phyloP scores from a whole-genome alignment of 1,139 yeast genomes.

The Geotrichum macrosporum region DNA sequence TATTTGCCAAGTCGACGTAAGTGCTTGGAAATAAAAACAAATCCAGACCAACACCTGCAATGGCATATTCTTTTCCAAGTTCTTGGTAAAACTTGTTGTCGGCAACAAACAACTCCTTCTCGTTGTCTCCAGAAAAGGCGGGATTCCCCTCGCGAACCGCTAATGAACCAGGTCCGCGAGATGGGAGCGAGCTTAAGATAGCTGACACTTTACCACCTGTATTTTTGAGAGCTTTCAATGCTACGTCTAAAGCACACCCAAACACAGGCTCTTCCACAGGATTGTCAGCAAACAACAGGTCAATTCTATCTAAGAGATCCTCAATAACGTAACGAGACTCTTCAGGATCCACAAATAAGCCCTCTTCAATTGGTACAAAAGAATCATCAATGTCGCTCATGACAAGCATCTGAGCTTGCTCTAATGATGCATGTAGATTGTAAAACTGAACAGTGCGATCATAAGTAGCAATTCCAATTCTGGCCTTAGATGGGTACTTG shows the following conservation, averaged over 20 bases:
- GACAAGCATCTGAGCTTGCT: constrained; percentile 60
- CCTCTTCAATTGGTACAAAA: constrained; percentile 73
- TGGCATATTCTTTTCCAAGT: constrained; percentile 55
- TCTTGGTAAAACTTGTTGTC: constrained; percentile 60
- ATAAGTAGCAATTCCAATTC: constrained; percentile 69
- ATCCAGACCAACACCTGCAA: constrained; percentile 68
- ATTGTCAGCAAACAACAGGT: constrained; percentile 44
- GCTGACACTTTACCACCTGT: constrained; percentile 81
- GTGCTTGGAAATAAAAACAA: constrained; percentile 64
- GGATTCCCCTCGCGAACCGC: constrained; percentile 43
- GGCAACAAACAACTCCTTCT: constrained; percentile 57
- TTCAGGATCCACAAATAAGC: constrained; percentile 74
- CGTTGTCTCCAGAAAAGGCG: constrained; percentile 42
- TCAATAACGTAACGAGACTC: constrained; percentile 63
- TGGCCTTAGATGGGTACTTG: constrained; percentile 43
- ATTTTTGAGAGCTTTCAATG: constrained; percentile 61
- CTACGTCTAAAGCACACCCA: constrained; percentile 74
- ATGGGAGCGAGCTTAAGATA: constrained; percentile 64
- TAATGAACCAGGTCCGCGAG: constrained; percentile 81
- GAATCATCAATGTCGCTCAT: constrained; percentile 74
- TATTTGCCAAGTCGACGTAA: constrained; percentile 68
- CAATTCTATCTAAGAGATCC: constrained; percentile 61
- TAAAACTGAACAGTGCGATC: constrained; percentile 72
- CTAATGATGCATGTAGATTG: constrained; percentile 55
- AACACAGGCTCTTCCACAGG: constrained; percentile 65